phyloP scores from a whole-genome alignment of 495 filamentous ascomycete species.

The Penicillium steckii region DNA sequence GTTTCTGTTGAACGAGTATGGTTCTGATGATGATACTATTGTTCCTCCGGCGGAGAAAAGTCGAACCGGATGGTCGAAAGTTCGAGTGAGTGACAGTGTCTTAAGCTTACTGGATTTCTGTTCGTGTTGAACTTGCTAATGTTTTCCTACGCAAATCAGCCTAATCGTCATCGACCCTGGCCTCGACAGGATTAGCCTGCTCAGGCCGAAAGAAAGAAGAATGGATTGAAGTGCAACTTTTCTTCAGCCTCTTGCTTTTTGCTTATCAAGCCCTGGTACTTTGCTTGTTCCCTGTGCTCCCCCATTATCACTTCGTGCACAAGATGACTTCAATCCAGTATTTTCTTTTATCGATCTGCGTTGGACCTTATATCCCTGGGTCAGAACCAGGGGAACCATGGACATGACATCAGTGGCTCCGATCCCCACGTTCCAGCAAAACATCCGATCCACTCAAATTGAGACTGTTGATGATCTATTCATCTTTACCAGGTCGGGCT shows the following conservation, averaged over 20 bases:
- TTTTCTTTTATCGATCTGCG: too few relatives aligned
- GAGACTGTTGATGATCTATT: not conserved
- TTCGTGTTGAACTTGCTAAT: not conserved
- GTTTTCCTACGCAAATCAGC: not conserved
- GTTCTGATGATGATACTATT: not conserved
- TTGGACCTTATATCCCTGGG: not conserved
- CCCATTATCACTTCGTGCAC: too few relatives aligned
- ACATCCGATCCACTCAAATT: not conserved
- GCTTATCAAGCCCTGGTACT: too few relatives aligned
- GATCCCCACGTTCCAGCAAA: not conserved
- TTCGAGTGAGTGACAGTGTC: not conserved
- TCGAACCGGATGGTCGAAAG: not conserved
- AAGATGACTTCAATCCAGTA: not conserved
- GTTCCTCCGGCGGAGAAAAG: not conserved
- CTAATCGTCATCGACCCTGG: not conserved
- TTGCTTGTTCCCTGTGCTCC: too few relatives aligned
- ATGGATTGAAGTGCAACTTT: too few relatives aligned
- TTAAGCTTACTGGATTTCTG: too few relatives aligned
- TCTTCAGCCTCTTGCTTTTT: too few relatives aligned
- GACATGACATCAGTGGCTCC: conserved; percentile 9
- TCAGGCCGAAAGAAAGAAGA: too few relatives aligned
- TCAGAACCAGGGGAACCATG: not conserved
- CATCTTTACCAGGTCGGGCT: not conserved
- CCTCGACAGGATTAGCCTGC: too few relatives aligned
- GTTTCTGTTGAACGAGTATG: not conserved